Base-by-base conservation (phyloP, 2,329 filamentous ascomycete genomes). In the Alternaria solani region DNA sequence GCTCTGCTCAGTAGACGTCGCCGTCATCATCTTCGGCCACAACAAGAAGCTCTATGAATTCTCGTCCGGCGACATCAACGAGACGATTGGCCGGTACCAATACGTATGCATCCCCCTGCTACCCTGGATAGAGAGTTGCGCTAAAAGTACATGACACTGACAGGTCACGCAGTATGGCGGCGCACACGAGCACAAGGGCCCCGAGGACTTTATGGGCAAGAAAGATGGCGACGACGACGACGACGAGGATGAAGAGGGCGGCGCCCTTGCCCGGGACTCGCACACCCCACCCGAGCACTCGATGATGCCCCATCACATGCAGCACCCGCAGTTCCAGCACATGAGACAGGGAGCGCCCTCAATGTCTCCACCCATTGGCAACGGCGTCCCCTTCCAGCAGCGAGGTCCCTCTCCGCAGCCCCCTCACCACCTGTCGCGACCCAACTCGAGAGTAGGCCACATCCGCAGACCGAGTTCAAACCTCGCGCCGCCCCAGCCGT, bases 41-140 rank as follows among this genome's bases (percentile, higher is more conserved):
- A 99, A 99, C 81, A 99, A 98, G 86, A 98, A 98, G 83, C 86
- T 99, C 26, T 97, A 98, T 81, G 93, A 99, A 80, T 99, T 97
- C 79, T 98, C 94, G 12, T 98, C 94, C 18, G 85, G 88, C 70
- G 93, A 97, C 79, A 97, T 99, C 87, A 90, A 90, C 78, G 93
- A 97, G 66, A 91, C 96, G 51, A 88, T 99, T 68, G 87, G 87
- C 52, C 88, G 93, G 77, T 96, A 97, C 77, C 90, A 93, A 88
- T 97, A 94, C 80, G 94, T 97, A 84, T 73, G 93, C 87, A 58
- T 65, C 55, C 61, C 61, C 55, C 55, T 32, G 26, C 18, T 23
- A 18, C 23, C 51, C 18, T 23, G 47, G 20, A 43, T 48, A 12
- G 38, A 52, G 53, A 57, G 49, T 42, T 34, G 59, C 52, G 62